phyloP scores from a whole-genome alignment of 2,329 filamentous ascomycete species.

The Mycosphaerella sp. region DNA sequence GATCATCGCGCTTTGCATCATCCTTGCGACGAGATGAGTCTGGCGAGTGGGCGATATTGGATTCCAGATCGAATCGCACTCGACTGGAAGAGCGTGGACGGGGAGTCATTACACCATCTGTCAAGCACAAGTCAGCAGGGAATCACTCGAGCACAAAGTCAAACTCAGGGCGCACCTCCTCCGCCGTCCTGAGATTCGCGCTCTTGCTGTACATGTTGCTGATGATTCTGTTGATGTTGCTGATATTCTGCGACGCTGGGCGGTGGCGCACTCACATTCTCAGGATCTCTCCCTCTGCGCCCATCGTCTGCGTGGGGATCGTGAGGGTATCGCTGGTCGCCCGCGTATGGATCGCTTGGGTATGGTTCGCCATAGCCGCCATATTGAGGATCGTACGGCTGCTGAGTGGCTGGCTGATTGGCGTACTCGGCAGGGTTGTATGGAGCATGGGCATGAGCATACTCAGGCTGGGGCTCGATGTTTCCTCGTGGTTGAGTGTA shows the following conservation, averaged over 20 bases:
- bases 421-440: constrained; percentile 45
- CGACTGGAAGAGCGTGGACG: constrained; percentile 27
- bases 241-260: constrained; percentile 13
- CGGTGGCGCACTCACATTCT: constrained; percentile 44
- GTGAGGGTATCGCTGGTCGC: constrained; percentile 28
- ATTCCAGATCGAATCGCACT: constrained; percentile 30
- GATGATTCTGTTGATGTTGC: constrained; percentile 5
- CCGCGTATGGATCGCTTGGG: constrained; percentile 30
- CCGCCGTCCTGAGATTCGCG: constrained; percentile 27
- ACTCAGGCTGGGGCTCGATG: constrained; percentile 29
- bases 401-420: constrained; percentile 21
- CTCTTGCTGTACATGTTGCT: constrained; percentile 18
- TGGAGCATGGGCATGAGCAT: constrained; percentile 30
- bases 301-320: constrained; percentile 19
- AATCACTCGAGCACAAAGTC: constrained; percentile 3
- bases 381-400: constrained; percentile 28
- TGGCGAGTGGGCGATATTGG: constrained; percentile 28
- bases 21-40: constrained; percentile 21
- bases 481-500: constrained; percentile 26
- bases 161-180: constrained; percentile 23
- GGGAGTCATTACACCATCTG: constrained; percentile 30
- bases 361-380: constrained; percentile 30
- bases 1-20: constrained; percentile 21
- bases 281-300: constrained; percentile 30
- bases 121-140: constrained; percentile 1